A percentile compares a stretch with the other conserved stretches of the same genome.
These are phyloP conservation scores for Collybiopsis luxurians DNA, from an alignment of 768 basidiomycete genomes.

Conservation along the genomic window DNA sequence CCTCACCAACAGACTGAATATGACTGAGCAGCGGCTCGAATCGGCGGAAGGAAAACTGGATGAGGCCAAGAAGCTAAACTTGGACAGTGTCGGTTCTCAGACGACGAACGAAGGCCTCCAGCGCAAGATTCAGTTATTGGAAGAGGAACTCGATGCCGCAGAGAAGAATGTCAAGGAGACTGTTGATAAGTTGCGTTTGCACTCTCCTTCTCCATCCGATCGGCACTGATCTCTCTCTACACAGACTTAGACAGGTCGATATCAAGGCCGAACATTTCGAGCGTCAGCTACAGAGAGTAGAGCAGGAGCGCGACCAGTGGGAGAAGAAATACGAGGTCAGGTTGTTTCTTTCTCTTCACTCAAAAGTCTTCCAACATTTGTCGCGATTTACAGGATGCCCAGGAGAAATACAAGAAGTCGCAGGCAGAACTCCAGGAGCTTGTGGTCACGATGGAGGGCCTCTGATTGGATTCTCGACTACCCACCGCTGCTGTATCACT, in stretches of 20 bases:
- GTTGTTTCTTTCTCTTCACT: slow-evolving; percentile 9
- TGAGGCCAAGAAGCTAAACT: slow-evolving; percentile 60
- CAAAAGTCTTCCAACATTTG: slow-evolving; percentile 6
- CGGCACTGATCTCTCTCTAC: slow-evolving; percentile 14
- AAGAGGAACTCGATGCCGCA: slow-evolving; percentile 92
- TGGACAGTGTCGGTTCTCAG: slow-evolving; percentile 69
- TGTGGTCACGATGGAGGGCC: slow-evolving; percentile 66
- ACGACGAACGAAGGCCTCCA: slow-evolving; percentile 67
- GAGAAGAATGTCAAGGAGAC: slow-evolving; percentile 98
- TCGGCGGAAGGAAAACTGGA: slow-evolving; percentile 64
- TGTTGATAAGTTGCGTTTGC: slow-evolving; percentile 80
- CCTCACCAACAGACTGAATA: slow-evolving; percentile 64
- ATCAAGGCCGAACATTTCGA: slow-evolving; percentile 99
- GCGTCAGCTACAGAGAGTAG: slow-evolving; percentile 79
- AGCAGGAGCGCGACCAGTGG: slow-evolving; percentile 90
- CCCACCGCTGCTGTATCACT: slow-evolving; percentile 4
- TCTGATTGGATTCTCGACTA: slow-evolving; percentile 36
- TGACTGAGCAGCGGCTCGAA: slow-evolving; percentile 67
- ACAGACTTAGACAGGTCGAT: slow-evolving; percentile 91
- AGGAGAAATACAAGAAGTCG: slow-evolving; percentile 66
- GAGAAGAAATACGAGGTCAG: slow-evolving; percentile 94
- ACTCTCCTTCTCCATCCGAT: slow-evolving; percentile 6
- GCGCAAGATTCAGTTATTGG: slow-evolving; percentile 87
- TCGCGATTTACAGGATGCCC: slow-evolving; percentile 53
- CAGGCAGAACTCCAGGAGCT: slow-evolving; percentile 86